Evolutionary conservation across 73 alveolate species (phyloP).

Genomic region (Tetrahymena thermophila): DNA sequence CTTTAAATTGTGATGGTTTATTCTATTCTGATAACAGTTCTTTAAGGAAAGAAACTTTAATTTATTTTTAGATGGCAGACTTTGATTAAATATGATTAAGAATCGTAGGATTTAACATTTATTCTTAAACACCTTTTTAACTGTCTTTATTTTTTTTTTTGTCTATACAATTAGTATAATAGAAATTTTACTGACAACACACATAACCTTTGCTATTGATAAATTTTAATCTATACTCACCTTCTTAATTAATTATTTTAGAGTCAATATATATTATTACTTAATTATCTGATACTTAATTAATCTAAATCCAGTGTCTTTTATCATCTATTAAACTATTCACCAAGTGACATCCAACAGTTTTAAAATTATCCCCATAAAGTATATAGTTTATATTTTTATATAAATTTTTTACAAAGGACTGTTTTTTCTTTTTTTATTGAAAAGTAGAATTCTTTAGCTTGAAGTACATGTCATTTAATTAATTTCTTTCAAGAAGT

Average conservation of each 20-base stretch:
- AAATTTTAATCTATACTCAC: not conserved
- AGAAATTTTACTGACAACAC: not conserved
- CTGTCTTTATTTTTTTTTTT: not conserved
- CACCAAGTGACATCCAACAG: not conserved
- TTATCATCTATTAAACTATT: not conserved
- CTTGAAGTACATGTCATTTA: not conserved
- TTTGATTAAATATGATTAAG: no score
- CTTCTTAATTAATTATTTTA: not conserved
- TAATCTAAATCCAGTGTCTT: not conserved
- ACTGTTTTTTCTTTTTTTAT: not conserved
- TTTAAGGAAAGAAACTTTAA: no score
- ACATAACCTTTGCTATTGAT: not conserved
- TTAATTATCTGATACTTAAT: not conserved
- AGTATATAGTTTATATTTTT: not conserved
- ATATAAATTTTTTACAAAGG: not conserved
- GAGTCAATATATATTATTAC: not conserved
- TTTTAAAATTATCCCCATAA: not conserved
- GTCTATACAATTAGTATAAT: not conserved
- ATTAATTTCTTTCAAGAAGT: not conserved
- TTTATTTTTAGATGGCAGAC: not conserved
- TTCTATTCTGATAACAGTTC: not conserved
- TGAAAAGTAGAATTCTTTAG: not conserved
- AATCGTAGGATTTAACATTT: not conserved
- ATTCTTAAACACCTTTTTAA: not conserved
- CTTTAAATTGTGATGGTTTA: not conserved